Conservation (phyloP, 129 eudicot species). For the Artemisia annua region DNA sequence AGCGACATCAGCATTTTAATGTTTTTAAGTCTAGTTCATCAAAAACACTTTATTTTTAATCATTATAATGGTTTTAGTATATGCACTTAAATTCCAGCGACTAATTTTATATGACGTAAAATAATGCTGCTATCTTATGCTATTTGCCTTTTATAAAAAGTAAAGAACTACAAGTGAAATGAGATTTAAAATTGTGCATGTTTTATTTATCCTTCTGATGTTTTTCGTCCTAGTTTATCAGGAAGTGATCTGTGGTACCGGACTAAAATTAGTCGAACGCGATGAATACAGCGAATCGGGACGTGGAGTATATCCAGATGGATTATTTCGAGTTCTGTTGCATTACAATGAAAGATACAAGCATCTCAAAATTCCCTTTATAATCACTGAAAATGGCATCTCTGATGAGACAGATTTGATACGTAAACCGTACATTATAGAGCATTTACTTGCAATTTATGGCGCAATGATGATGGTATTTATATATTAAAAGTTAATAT, state of each 20-base stretch:
- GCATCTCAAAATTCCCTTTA: slow-evolving; percentile 73
- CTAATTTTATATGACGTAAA: not conserved
- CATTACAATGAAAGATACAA: slow-evolving; percentile 92
- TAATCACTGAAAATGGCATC: slow-evolving; percentile 89
- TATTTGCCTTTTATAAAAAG: not conserved
- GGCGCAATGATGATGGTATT: slow-evolving; percentile 91
- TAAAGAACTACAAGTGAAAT: not conserved
- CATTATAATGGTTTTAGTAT: not conserved
- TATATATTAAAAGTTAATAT: slow-evolving; percentile 8
- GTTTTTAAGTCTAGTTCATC: not conserved
- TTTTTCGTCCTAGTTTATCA: slow-evolving; percentile 33
- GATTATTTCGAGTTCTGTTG: slow-evolving; percentile 76
- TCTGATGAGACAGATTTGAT: slow-evolving; percentile 94
- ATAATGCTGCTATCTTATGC: not conserved
- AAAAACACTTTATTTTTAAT: not conserved
- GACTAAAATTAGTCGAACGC: slow-evolving; percentile 69
- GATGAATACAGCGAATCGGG: slow-evolving; percentile 99
- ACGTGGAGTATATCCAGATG: slow-evolving; percentile 97
- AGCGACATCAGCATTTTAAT: not conserved
- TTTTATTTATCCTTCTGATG: slow-evolving; percentile 14
- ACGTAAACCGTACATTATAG: slow-evolving; percentile 79
- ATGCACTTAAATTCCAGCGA: not conserved
- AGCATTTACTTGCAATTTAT: slow-evolving; percentile 85
- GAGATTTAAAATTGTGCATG: not conserved
- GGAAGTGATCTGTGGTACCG: slow-evolving; percentile 85